phyloP scores from a whole-genome alignment of 345 rosid species.

The Camelina laxa region DNA sequence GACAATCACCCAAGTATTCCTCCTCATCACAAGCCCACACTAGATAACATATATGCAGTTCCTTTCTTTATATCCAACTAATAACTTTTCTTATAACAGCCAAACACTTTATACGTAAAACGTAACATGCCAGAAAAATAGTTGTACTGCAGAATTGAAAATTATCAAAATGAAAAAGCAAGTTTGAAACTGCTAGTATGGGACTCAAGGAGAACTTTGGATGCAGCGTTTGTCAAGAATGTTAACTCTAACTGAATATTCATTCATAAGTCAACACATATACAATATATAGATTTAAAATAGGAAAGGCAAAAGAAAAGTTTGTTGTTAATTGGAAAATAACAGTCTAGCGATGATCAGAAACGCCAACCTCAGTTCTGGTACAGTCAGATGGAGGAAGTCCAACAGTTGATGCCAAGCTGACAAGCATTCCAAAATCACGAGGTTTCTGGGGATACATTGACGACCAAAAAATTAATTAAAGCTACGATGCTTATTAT shows the following conservation, averaged over 20 bases:
- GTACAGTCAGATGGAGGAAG: constrained; percentile 56
- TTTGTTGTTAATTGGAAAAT: constrained; percentile 11
- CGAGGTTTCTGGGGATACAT: constrained; percentile 60
- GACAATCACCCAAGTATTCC: constrained; percentile 27
- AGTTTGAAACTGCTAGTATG: constrained; percentile 10
- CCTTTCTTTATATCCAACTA: constrained; percentile 21
- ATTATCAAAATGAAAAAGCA: background rate
- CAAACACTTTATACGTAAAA: constrained; percentile 15
- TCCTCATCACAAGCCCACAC: constrained; percentile 10
- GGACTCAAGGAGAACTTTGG: constrained; percentile 10
- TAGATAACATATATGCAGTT: constrained; percentile 19
- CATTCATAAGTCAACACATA: constrained; percentile 17
- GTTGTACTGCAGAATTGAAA: constrained; percentile 8
- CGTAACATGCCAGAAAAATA: constrained; percentile 8
- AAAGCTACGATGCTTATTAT: background rate
- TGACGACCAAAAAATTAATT: constrained; percentile 5
- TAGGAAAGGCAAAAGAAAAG: constrained; percentile 12
- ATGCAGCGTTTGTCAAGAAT: background rate
- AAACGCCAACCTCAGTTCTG: constrained; percentile 64
- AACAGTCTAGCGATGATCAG: constrained; percentile 20
- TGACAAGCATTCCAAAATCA: constrained; percentile 63
- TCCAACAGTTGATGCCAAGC: constrained; percentile 66
- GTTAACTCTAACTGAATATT: constrained; percentile 18
- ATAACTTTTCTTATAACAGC: constrained; percentile 11
- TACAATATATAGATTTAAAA: background rate